Evolutionary conservation across 805 yeast species (phyloP).

Genomic region (Huiozyma naganishii): DNA sequence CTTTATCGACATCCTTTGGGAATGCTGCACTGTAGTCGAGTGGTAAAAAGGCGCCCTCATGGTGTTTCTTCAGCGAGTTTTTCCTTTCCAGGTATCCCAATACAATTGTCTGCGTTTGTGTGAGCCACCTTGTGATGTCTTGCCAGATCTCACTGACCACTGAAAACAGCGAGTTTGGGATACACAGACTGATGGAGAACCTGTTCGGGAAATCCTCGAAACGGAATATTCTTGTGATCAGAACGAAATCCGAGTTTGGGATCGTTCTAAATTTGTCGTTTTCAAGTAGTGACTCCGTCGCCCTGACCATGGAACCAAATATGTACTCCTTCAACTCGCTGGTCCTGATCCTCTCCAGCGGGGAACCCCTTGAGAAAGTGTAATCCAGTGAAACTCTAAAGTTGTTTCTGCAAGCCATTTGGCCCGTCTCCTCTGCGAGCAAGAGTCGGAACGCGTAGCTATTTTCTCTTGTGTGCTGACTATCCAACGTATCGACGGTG

Average conservation of each 20-base stretch:
- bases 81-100: background rate
- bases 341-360: conserved; percentile 21
- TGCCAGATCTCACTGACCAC: conserved; percentile 27
- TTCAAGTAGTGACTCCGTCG: conserved; percentile 15
- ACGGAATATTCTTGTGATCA: conserved; percentile 28
- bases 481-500: background rate
- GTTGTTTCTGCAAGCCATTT: conserved; percentile 27
- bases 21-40: conserved; percentile 5
- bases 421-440: conserved; percentile 31
- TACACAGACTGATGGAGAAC: conserved; percentile 28
- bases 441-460: conserved; percentile 25
- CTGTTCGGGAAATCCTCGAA: conserved; percentile 14
- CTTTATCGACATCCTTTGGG: conserved; percentile 16
- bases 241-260: conserved; percentile 22
- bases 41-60: background rate
- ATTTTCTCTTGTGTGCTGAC: background rate
- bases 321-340: conserved; percentile 29
- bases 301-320: conserved; percentile 32
- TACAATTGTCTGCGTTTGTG: conserved; percentile 20
- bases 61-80: background rate
- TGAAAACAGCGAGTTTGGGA: conserved; percentile 18
- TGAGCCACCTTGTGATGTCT: conserved; percentile 21
- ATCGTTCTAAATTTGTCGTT: conserved; percentile 23
- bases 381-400: conserved; percentile 27
- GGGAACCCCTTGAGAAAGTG: conserved; percentile 14